Evolutionary conservation across 2,329 filamentous ascomycete genomes (phyloP).

Genomic region (Fusarium equiseti): DNA sequence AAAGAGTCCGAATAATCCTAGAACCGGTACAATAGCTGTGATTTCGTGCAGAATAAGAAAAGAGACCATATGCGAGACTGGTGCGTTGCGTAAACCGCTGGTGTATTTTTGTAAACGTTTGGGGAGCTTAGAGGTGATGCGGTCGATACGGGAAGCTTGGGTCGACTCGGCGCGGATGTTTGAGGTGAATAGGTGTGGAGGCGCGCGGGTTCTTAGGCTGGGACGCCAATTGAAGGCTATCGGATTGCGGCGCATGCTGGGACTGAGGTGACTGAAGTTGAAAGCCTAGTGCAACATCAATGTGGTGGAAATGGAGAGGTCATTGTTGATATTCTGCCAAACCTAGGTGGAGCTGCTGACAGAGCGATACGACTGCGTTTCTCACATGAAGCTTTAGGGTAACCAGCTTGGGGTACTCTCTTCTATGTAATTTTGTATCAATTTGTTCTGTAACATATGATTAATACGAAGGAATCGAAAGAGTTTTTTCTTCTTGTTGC

Average conservation of each 20-base stretch:
- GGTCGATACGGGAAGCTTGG: slow-evolving; percentile 56
- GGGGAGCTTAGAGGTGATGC: slow-evolving; percentile 69
- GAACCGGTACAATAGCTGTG: slow-evolving; percentile 84
- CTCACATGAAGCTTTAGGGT: slow-evolving; percentile 21
- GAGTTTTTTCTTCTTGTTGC: too few species aligned
- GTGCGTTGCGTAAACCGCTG: slow-evolving; percentile 77
- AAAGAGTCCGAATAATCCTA: slow-evolving; percentile 80
- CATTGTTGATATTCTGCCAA: slow-evolving; percentile 1
- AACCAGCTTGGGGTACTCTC: neutral
- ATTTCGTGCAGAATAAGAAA: slow-evolving; percentile 94
- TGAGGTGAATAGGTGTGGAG: slow-evolving; percentile 11
- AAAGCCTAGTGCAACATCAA: neutral
- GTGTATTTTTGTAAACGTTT: slow-evolving; percentile 77
- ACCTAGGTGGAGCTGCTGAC: slow-evolving; percentile 34
- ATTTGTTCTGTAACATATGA: neutral
- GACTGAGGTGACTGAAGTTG: too few species aligned
- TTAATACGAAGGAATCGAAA: too few species aligned
- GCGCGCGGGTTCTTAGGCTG: slow-evolving; percentile 25
- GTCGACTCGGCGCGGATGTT: slow-evolving; percentile 45
- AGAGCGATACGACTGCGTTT: neutral
- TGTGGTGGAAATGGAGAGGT: neutral
- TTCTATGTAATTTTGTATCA: neutral
- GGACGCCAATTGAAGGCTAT: slow-evolving; percentile 41
- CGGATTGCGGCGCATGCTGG: slow-evolving; percentile 46
- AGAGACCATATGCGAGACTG: slow-evolving; percentile 83